A percentile compares a stretch with the other conserved stretches of the same genome.
These are phyloP conservation scores for Verbascum thapsus DNA, from an alignment of 257 asterid genomes.

Conservation along the genomic window DNA sequence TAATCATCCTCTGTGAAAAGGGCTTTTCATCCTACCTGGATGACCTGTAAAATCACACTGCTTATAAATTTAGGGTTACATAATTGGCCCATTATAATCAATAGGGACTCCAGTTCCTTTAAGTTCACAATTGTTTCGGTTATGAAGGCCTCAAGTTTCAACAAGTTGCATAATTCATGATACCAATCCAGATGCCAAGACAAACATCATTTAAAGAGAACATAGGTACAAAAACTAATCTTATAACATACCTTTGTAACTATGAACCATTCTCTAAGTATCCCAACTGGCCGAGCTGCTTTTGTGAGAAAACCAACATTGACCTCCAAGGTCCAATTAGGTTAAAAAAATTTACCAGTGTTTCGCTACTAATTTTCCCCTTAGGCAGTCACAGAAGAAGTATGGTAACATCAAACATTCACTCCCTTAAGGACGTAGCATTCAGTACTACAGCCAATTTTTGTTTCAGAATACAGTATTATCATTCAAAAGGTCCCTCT, in stretches of 20 bases:
- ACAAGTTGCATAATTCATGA: neutral
- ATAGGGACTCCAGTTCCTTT: conserved; percentile 1
- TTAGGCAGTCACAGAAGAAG: neutral
- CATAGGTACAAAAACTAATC: neutral
- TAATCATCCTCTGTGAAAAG: neutral
- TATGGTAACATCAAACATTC: too few relatives aligned
- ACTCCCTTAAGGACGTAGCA: too few relatives aligned
- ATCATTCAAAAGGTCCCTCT: too few relatives aligned
- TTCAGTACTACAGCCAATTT: neutral
- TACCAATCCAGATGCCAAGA: neutral
- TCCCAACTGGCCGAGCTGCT: neutral
- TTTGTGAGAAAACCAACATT: neutral
- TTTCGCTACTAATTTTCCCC: neutral
- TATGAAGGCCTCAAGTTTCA: neutral
- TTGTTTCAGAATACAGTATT: too few relatives aligned
- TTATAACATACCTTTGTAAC: neutral
- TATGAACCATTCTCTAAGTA: neutral
- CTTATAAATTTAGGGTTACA: neutral
- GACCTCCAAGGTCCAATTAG: neutral
- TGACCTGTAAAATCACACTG: too few relatives aligned
- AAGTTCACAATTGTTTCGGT: neutral
- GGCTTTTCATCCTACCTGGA: neutral
- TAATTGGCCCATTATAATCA: neutral
- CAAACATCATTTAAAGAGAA: neutral
- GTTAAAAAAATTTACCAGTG: neutral